These are phyloP conservation scores for Leccinum longicurvipes DNA, from an alignment of 768 basidiomycete species.

Conservation along the genomic window DNA sequence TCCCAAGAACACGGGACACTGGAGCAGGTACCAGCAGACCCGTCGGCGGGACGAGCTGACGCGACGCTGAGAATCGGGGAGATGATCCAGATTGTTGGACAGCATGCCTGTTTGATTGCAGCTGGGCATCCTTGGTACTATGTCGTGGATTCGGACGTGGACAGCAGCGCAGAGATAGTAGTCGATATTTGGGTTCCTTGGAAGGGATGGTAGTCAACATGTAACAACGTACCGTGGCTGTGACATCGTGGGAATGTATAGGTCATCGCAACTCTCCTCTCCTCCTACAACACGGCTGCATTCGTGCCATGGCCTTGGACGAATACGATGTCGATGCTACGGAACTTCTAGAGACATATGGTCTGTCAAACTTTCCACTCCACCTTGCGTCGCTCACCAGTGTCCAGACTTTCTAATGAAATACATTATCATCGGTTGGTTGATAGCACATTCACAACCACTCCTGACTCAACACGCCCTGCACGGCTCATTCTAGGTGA, in stretches of 20 bases:
- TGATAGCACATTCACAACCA: constrained; percentile 3
- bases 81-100: constrained; percentile 69
- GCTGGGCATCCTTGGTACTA: constrained; percentile 85
- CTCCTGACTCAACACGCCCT: constrained; percentile 5
- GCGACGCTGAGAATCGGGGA: constrained; percentile 51
- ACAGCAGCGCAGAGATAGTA: constrained; percentile 46
- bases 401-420: constrained; percentile 94
- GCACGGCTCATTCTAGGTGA: constrained; percentile 57
- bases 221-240: not conserved
- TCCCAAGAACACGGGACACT: constrained; percentile 82
- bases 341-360: constrained; percentile 92
- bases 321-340: constrained; percentile 82
- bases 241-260: constrained; percentile 23
- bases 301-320: constrained; percentile 50
- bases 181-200: constrained; percentile 86
- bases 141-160: constrained; percentile 63
- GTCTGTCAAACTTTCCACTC: constrained; percentile 38
- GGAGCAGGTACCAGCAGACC: constrained; percentile 32
- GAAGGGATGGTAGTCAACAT: constrained; percentile 92
- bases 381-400: constrained; percentile 12
- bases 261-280: no score
- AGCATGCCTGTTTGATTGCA: constrained; percentile 82
- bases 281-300: not conserved
- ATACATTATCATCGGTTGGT: constrained; percentile 90
- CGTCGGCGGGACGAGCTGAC: constrained; percentile 6